These are phyloP conservation scores for Penicillium sp. DNA, from an alignment of 2,329 filamentous ascomycete genomes.

Conservation along the genomic window DNA sequence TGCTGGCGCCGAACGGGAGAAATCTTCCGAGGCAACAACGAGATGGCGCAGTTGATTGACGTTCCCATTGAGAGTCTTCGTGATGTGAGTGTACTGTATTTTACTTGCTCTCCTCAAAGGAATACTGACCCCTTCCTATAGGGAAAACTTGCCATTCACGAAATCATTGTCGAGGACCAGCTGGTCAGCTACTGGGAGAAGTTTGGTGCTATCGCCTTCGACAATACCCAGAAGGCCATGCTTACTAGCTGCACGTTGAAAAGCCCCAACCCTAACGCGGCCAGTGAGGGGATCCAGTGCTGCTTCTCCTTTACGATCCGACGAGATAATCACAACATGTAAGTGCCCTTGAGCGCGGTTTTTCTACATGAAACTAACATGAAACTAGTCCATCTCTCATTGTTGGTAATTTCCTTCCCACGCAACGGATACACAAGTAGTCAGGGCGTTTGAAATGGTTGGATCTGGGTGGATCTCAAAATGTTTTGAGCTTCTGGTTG, in stretches of 20 bases:
- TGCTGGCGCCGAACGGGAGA: slow-evolving; percentile 96
- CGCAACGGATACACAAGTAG: slow-evolving; percentile 56
- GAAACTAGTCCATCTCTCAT: slow-evolving; percentile 75
- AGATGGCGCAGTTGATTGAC: slow-evolving; percentile 95
- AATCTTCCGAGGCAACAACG: slow-evolving; percentile 95
- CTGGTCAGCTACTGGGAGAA: slow-evolving; percentile 98
- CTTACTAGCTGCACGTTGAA: slow-evolving; percentile 90
- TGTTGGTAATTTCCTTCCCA: slow-evolving; percentile 92
- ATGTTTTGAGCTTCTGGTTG: slow-evolving; percentile 1
- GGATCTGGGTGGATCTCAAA: neutral
- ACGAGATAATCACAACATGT: slow-evolving; percentile 95
- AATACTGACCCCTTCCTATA: slow-evolving; percentile 35
- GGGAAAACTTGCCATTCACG: slow-evolving; percentile 92
- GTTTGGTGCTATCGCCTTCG: slow-evolving; percentile 95
- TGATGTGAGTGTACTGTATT: slow-evolving; percentile 62
- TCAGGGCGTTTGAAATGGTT: neutral
- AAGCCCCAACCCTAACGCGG: slow-evolving; percentile 62
- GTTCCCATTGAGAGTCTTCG: slow-evolving; percentile 84
- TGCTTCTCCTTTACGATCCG: slow-evolving; percentile 98
- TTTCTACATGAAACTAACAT: slow-evolving; percentile 2
- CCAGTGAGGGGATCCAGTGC: slow-evolving; percentile 73
- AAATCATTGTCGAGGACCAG: slow-evolving; percentile 91
- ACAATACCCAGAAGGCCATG: slow-evolving; percentile 87
- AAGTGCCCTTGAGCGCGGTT: slow-evolving; percentile 41
- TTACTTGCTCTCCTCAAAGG: neutral